Percentiles rank a stretch among this genome's conserved stretches.
phyloP scores from a whole-genome alignment of 2,329 filamentous ascomycete species.

The Calonectria leucothoes region DNA sequence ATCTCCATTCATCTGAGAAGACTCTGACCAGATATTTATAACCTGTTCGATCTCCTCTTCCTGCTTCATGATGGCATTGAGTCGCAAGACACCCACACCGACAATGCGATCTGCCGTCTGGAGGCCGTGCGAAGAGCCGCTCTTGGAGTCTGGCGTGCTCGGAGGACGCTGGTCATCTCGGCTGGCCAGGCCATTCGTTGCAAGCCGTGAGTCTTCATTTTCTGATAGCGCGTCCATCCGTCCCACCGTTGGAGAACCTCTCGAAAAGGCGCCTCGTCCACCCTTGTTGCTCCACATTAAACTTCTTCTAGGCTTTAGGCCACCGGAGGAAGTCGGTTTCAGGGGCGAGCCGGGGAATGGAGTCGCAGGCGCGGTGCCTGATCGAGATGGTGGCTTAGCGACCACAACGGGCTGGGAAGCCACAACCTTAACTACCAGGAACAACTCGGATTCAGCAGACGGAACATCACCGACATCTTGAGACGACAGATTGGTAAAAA shows the following conservation, averaged over 20 bases:
- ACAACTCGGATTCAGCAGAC: constrained; percentile 78
- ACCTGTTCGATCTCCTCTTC: constrained; percentile 79
- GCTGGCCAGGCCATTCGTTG: constrained; percentile 52
- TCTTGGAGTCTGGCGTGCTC: constrained; percentile 66
- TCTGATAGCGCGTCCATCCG: constrained; percentile 71
- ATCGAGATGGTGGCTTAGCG: constrained; percentile 62
- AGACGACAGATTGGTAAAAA: constrained; percentile 88
- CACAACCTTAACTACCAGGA: constrained; percentile 84
- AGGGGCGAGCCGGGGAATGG: constrained; percentile 56
- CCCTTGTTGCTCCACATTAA: constrained; percentile 77
- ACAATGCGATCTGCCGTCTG: constrained; percentile 67
- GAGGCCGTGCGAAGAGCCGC: constrained; percentile 35
- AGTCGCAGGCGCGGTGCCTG: constrained; percentile 58
- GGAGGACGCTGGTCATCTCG: constrained; percentile 61
- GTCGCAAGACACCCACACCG: constrained; percentile 80
- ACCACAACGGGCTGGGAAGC: constrained; percentile 63
- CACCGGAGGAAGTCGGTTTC: constrained; percentile 61
- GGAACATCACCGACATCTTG: constrained; percentile 75
- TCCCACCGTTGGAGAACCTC: constrained; percentile 54
- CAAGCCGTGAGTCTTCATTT: constrained; percentile 51
- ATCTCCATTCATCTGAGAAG: constrained; percentile 64
- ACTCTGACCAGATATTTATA: constrained; percentile 81
- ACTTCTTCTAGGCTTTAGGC: constrained; percentile 69
- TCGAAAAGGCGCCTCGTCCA: constrained; percentile 65
- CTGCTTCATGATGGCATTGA: constrained; percentile 80